Conservation (phyloP, 108 stramenopile species). For the Thalassiosira profunda region DNA sequence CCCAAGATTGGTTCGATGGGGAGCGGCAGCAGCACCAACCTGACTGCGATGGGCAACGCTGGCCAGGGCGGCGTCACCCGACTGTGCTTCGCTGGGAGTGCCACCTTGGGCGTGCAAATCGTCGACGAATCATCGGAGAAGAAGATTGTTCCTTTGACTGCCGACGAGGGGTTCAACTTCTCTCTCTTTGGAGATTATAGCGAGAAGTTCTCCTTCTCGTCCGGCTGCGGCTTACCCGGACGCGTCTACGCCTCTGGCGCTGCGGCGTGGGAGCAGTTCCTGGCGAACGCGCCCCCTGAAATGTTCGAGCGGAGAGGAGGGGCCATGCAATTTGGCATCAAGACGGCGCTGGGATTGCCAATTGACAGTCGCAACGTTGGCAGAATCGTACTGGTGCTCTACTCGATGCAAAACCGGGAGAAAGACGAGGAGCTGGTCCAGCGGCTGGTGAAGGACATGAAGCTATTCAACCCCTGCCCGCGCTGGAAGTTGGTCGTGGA, state of each 20-base stretch:
- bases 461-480: constrained; percentile 76
- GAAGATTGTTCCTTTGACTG: constrained; percentile 41
- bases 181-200: constrained; percentile 82
- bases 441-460: constrained; percentile 62
- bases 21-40: not conserved
- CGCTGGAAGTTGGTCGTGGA: constrained; percentile 90
- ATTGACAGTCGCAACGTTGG: constrained; percentile 82
- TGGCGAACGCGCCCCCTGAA: constrained; percentile 62
- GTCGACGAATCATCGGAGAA: no score
- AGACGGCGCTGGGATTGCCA: constrained; percentile 82
- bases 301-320: constrained; percentile 86
- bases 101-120: constrained; percentile 52
- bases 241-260: constrained; percentile 67
- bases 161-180: constrained; percentile 68
- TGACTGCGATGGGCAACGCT: no score
- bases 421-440: constrained; percentile 68
- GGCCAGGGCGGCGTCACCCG: constrained; percentile 51
- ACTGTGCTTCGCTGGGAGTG: constrained; percentile 71
- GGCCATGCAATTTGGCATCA: constrained; percentile 81
- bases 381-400: constrained; percentile 69
- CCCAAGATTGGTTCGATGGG: no score
- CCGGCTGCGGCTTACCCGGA: constrained; percentile 86
- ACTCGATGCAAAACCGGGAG: constrained; percentile 61
- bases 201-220: constrained; percentile 85
- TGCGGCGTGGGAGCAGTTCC: constrained; percentile 76